These are phyloP conservation scores for Hyparrhenia diplandra DNA, from an alignment of 176 grass and related monocot genomes.

Conservation along the genomic window DNA sequence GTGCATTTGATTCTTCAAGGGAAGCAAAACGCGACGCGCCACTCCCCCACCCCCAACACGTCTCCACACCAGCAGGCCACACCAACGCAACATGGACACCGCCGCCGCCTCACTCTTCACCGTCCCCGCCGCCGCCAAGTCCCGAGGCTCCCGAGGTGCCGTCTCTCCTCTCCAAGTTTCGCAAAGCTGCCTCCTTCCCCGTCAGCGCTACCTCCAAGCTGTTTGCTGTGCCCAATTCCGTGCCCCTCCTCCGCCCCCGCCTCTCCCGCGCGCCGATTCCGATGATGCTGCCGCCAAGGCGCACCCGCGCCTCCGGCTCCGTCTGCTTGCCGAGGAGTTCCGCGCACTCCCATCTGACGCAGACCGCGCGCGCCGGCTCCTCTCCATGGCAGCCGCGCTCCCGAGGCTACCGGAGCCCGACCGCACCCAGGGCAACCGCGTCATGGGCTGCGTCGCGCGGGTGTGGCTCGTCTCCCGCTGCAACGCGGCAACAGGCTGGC, in stretches of 20 bases:
- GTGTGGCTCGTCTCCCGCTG: constrained; percentile 36
- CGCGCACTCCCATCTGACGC: constrained; percentile 44
- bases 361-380: constrained; percentile 61
- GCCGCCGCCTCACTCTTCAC: constrained; percentile 1
- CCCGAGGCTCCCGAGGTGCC: too few species aligned
- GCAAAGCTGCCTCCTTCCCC: neutral
- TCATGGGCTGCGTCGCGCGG: constrained; percentile 87
- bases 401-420: constrained; percentile 54
- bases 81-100: constrained; percentile 41
- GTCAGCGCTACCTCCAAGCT: constrained; percentile 13
- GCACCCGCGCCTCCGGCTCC: constrained; percentile 32
- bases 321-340: constrained; percentile 61
- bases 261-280: constrained; percentile 25
- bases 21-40: neutral
- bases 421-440: constrained; percentile 61
- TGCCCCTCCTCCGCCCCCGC: constrained; percentile 10
- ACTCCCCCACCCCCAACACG: too few species aligned
- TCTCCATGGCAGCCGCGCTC: constrained; percentile 53
- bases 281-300: neutral
- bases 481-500: constrained; percentile 26
- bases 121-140: constrained; percentile 7
- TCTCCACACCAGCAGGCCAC: neutral
- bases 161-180: neutral
- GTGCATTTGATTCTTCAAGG: too few species aligned
- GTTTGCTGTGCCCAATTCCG: constrained; percentile 40